phyloP scores from a whole-genome alignment of 768 basidiomycete genomes.

The Tylopilus plumbeoviolaceoides region DNA sequence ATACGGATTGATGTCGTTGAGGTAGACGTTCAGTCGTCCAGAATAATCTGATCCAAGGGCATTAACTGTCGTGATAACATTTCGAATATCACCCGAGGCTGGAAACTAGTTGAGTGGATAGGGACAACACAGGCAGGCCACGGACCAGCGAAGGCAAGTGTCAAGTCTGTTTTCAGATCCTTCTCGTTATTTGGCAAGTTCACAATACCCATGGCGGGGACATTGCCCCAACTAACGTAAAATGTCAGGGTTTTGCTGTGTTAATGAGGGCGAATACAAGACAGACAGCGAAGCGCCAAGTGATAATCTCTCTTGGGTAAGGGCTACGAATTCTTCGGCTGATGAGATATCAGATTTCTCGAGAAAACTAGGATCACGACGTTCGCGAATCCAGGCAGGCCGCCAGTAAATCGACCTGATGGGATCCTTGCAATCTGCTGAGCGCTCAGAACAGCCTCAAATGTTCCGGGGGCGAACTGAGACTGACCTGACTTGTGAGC shows the following conservation, averaged over 20 bases:
- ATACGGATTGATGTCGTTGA: slow-evolving; percentile 38
- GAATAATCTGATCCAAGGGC: slow-evolving; percentile 37
- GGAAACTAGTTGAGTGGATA: not conserved
- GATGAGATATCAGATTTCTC: slow-evolving; percentile 1
- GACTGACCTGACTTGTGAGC: slow-evolving; percentile 35
- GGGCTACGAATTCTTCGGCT: slow-evolving; percentile 7
- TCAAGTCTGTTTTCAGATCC: slow-evolving; percentile 11
- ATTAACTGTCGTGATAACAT: slow-evolving; percentile 42
- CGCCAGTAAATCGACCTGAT: slow-evolving; percentile 20
- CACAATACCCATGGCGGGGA: slow-evolving; percentile 33
- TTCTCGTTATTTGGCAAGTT: slow-evolving; percentile 24
- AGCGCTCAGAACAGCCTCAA: not conserved
- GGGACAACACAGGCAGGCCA: not conserved
- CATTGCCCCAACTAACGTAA: slow-evolving; percentile 30
- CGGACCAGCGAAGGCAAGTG: slow-evolving; percentile 26
- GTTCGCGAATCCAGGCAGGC: slow-evolving; percentile 21
- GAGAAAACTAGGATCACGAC: slow-evolving; percentile 21
- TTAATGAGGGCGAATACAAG: not conserved
- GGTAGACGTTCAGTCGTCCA: slow-evolving; percentile 36
- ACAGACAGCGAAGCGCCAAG: slow-evolving; percentile 25
- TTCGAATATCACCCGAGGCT: slow-evolving; percentile 51
- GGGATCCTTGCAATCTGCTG: slow-evolving; percentile 23
- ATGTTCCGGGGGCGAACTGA: not conserved
- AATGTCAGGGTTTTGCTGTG: not conserved
- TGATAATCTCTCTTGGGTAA: slow-evolving; percentile 22